Conservation (phyloP, 306 rosid species). For the Dalbergia oliveri region DNA sequence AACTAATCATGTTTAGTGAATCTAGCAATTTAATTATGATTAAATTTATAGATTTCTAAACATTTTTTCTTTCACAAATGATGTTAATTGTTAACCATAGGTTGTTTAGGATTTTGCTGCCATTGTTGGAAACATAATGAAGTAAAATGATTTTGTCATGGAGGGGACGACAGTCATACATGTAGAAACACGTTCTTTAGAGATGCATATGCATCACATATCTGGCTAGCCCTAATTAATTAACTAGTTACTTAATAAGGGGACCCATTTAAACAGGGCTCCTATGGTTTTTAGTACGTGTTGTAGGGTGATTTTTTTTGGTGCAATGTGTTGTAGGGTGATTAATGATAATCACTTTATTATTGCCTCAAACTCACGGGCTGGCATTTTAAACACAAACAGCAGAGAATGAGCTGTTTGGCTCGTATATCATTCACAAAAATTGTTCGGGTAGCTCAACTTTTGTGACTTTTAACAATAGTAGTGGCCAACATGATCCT, state of each 20-base stretch:
- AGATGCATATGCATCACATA: background rate
- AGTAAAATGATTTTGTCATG: background rate
- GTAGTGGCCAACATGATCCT: slow-evolving; percentile 39
- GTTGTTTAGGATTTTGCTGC: slow-evolving; percentile 20
- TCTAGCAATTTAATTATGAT: no score
- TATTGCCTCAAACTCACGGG: slow-evolving; percentile 29
- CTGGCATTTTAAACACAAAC: slow-evolving; percentile 9
- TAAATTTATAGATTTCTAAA: no score
- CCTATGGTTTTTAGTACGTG: background rate
- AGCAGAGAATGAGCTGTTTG: slow-evolving; percentile 29
- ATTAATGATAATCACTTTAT: background rate
- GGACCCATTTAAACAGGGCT: slow-evolving; percentile 11
- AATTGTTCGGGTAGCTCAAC: slow-evolving; percentile 6
- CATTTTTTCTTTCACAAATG: no score
- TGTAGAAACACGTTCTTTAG: background rate
- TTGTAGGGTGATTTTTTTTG: background rate
- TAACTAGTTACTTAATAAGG: background rate
- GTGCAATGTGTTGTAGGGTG: background rate
- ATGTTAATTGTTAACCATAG: background rate
- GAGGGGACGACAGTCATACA: background rate
- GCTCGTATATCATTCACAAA: slow-evolving; percentile 17
- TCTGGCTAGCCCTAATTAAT: background rate
- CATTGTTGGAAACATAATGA: slow-evolving; percentile 6
- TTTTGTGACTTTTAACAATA: slow-evolving; percentile 2
- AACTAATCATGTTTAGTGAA: no score